Conservation (phyloP, 1,284 basidiomycete species). For the Phylloporus gajari region DNA sequence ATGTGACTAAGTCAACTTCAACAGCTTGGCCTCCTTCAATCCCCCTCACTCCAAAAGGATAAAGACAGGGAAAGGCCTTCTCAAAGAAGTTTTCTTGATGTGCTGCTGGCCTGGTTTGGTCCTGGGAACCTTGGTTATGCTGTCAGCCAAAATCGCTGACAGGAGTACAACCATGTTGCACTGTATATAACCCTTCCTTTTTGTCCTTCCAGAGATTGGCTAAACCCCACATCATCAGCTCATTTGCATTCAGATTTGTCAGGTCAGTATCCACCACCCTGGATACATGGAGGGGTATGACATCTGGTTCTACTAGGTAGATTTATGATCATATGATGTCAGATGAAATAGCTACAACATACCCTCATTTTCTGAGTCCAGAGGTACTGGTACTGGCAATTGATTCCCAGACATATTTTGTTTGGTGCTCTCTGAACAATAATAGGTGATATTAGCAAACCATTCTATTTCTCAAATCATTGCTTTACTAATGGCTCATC, state of each 20-base stretch:
- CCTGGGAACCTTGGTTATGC: not conserved
- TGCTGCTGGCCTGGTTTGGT: not conserved
- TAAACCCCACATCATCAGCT: slow-evolving; percentile 25
- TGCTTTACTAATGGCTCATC: not conserved
- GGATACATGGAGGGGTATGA: slow-evolving; percentile 10
- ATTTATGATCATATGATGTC: too few relatives aligned
- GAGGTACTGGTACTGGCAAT: too few relatives aligned
- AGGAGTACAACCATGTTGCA: not conserved
- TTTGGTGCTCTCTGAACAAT: not conserved
- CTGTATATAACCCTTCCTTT: not conserved
- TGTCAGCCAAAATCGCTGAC: not conserved
- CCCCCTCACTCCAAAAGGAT: not conserved
- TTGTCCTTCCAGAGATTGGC: slow-evolving; percentile 19
- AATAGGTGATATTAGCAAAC: not conserved
- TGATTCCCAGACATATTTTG: too few relatives aligned
- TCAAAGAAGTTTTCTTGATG: not conserved
- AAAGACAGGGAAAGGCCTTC: not conserved
- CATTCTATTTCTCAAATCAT: not conserved
- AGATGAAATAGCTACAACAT: too few relatives aligned
- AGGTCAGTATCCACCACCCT: slow-evolving; percentile 6
- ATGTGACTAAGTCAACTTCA: not conserved
- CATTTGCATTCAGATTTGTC: not conserved
- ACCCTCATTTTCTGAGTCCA: too few relatives aligned
- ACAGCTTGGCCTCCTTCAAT: not conserved
- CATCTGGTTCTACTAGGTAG: not conserved